phyloP scores from a whole-genome alignment of 257 asterid genomes.

The Petunia secreta region DNA sequence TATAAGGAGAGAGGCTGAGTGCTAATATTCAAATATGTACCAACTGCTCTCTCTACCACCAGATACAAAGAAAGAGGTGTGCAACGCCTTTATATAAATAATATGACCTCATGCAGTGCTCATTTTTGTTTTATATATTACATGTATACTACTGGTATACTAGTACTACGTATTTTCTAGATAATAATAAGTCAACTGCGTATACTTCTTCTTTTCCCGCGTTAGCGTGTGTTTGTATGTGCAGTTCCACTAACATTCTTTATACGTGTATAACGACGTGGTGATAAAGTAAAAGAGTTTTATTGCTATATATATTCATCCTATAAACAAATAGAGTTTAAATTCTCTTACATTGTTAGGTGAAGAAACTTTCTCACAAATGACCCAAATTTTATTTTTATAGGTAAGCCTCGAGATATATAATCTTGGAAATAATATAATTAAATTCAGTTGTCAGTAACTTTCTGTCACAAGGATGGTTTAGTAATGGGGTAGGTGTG shows the following conservation, averaged over 20 bases:
- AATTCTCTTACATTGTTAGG: no score
- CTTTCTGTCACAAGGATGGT: no score
- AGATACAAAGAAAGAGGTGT: constrained; percentile 39
- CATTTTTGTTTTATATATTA: not conserved
- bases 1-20: constrained; percentile 25
- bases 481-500: no score
- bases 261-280: not conserved
- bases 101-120: constrained; percentile 29
- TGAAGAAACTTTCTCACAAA: no score
- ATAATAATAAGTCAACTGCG: not conserved
- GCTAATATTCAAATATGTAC: constrained; percentile 36
- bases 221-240: constrained; percentile 16
- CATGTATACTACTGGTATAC: not conserved
- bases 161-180: not conserved
- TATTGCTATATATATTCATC: no score
- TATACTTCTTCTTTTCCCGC: constrained; percentile 10
- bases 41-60: constrained; percentile 40
- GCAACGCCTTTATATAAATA: constrained; percentile 36
- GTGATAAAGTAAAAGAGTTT: not conserved
- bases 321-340: no score
- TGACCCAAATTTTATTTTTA: no score
- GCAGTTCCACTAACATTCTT: constrained; percentile 16
- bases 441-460: no score
- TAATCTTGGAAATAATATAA: no score
- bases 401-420: no score